Percentiles rank a stretch among this genome's conserved stretches.
phyloP scores from a whole-genome alignment of 345 rosid species.

The Lepidium sativum region DNA sequence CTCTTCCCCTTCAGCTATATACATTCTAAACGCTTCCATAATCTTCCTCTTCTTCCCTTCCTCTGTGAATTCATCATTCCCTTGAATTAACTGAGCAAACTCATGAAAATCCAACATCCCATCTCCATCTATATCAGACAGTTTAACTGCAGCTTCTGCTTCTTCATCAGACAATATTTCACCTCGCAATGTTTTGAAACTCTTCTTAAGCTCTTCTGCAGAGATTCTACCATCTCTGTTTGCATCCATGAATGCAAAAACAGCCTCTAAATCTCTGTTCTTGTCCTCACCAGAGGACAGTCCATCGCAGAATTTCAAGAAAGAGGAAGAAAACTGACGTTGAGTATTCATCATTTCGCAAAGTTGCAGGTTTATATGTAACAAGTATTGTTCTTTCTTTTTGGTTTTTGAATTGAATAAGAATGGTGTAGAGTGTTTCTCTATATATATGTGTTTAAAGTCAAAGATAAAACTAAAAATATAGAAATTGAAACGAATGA shows the following conservation, averaged over 20 bases:
- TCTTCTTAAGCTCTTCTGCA: constrained; percentile 40
- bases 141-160: constrained; percentile 41
- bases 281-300: not conserved
- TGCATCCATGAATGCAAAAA: constrained; percentile 51
- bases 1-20: constrained; percentile 41
- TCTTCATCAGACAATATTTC: constrained; percentile 41
- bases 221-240: constrained; percentile 58
- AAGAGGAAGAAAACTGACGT: constrained; percentile 22
- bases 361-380: not conserved
- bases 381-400: not conserved
- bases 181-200: constrained; percentile 39
- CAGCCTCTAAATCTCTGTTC: constrained; percentile 24
- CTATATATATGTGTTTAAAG: not conserved
- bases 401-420: not conserved
- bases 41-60: constrained; percentile 41
- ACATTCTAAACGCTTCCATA: constrained; percentile 52
- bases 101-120: constrained; percentile 53
- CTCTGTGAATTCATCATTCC: constrained; percentile 19
- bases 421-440: not conserved
- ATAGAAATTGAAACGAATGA: not conserved
- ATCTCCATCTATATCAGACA: constrained; percentile 51
- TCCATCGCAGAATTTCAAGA: constrained; percentile 11
- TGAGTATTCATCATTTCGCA: constrained; percentile 17
- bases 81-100: constrained; percentile 37
- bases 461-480: not conserved